Evolutionary conservation across 176 grass and related monocot species (phyloP), one percentile per base, ranked within the genome.

Genomic region (Aegilops tauschii): DNA sequence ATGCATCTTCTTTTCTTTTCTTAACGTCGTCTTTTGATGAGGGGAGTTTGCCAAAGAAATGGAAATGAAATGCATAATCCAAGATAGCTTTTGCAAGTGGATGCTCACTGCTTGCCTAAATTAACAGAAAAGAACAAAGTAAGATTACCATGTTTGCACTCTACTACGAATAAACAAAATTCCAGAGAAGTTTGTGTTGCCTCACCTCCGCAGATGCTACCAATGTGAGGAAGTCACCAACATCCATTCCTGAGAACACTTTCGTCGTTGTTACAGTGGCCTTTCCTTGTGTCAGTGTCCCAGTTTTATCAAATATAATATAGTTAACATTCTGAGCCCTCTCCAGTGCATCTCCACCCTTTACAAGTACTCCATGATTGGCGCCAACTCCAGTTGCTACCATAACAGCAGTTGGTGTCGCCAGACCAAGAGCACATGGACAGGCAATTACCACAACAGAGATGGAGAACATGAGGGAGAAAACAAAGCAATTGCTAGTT

Each of bases 51-150:
- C 87, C 89, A 75, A 96, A 90, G 90, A 93, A 99, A 90, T 96
- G 90, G 72, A 94, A 99, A 90, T 96, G 94, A 80, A 89, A 93
- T 80, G 92, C 92, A 77, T 99, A 90, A 80, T 99, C 92, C 83
- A 99, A 81, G 42, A 99, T 91, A 65, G 97, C 94, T 90, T 92
- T 96, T 23, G 87, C 92, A 83, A 99, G 92, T 69, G 97, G 97
- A 82, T 99, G 97, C 62, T 99, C 97, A 54, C 97, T 99, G 89
- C 90, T 94, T 80, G 94, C 94, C 97, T 99, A 84, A 88, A 89
- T 76, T 90, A 90, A 49, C 87, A 76, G 52, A 82, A 89, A 89
- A 83, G 68, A 67, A 17, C 37, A 86, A 20, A 80, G 74, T 62
- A 67, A 80, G 50, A 59, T 89, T 82, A 27, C 37, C 14, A 73